Base-by-base conservation (phyloP, 495 filamentous ascomycete species). In the Entonaema liquescens region DNA sequence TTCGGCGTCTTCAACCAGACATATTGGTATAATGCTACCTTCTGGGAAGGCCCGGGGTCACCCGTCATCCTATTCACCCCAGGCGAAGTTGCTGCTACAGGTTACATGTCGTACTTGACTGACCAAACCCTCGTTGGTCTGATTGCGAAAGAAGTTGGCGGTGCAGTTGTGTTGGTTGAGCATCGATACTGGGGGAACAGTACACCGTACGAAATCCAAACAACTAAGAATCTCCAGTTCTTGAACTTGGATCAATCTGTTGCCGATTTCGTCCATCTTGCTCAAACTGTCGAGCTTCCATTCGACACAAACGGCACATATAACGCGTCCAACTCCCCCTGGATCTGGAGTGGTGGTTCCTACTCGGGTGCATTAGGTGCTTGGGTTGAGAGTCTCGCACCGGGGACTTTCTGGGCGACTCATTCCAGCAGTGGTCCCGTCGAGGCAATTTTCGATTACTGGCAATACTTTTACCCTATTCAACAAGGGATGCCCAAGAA, bases 331-430 rank as follows among this genome's bases (percentile, higher is more conserved):
- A 75, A 83, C 61, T 81, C 86, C 60, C 88, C 89, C 6, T 91
- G 89, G 89, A 80, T 90, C 13, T 82, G 88, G 59, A 78, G 78
- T 3, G 89, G 89, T 31, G 87, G 88, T 40, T 89, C 87, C 2
- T 91, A 90, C 72, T 82, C 85, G 40, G 89, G 89, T 54, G 88
- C 87, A 5, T 77, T 90, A 57, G 70, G 87, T 6, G 87, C 84
- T 1, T 91, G 89, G 89, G 83, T 83, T 3, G 83, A 84, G 21
- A 80, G 80, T 4, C 74, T 81, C 5, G 78, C 84, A 1, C 87
- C 88, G 0, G 88, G 87, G 7, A 89, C 87, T 0, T 88, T 89
- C 73, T 90, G 88, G 88, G 88, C 88, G 3, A 89, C 89, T 55
- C 84, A 89, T 71, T 82, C 85, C 12, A 87, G 85, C 47, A 87